Conservation (phyloP, 306 rosid species). For the Abrus precatorius region DNA sequence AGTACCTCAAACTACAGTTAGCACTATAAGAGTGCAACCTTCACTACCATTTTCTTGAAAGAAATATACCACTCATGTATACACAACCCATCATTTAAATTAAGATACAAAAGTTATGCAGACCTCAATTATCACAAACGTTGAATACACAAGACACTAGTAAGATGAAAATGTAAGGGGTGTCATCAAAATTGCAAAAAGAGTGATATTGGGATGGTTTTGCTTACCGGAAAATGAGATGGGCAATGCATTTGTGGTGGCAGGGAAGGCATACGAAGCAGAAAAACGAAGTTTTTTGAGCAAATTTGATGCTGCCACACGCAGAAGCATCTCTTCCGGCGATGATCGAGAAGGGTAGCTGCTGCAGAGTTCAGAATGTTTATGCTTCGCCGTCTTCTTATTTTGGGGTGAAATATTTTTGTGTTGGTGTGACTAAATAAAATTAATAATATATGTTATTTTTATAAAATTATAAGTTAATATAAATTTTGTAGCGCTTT, state of each 20-base stretch:
- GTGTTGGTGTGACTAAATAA: too few relatives aligned
- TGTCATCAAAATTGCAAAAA: background rate
- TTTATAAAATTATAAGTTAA: too few relatives aligned
- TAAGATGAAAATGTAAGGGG: background rate
- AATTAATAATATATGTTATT: too few relatives aligned
- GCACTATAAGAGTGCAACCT: background rate
- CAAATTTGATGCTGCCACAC: constrained; percentile 52
- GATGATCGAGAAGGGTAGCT: background rate
- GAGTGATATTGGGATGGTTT: background rate
- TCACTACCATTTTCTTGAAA: background rate
- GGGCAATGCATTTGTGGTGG: constrained; percentile 41
- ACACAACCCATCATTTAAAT: constrained; percentile 17
- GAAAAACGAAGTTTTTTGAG: constrained; percentile 56
- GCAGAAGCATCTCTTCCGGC: constrained; percentile 55
- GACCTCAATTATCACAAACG: background rate
- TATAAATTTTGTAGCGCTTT: too few relatives aligned
- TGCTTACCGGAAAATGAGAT: constrained; percentile 52
- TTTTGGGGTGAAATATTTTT: too few relatives aligned
- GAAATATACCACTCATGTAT: background rate
- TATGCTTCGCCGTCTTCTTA: too few relatives aligned
- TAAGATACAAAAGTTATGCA: background rate
- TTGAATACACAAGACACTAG: background rate
- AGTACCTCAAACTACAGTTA: background rate
- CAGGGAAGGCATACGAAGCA: constrained; percentile 30
- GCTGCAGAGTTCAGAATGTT: background rate